These are phyloP conservation scores for Tetrahymena malaccensis DNA, from an alignment of 73 alveolate species.

Conservation along the genomic window DNA sequence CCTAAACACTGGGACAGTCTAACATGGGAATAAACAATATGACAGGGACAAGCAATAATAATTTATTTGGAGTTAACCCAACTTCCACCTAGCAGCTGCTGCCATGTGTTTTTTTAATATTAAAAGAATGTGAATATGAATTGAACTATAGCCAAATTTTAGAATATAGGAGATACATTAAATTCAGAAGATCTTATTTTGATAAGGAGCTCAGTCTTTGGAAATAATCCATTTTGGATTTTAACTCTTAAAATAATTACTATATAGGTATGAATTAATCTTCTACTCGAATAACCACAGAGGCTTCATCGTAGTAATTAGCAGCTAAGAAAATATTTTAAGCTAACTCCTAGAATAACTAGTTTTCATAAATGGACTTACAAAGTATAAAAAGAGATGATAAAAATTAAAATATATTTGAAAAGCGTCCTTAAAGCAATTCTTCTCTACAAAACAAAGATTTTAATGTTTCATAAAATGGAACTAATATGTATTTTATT, in stretches of 20 bases:
- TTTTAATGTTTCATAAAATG: background rate
- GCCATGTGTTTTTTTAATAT: background rate
- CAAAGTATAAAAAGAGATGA: background rate
- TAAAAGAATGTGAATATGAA: background rate
- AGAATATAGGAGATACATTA: background rate
- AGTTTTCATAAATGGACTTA: background rate
- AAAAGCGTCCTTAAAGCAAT: background rate
- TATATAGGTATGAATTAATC: background rate
- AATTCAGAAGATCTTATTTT: background rate
- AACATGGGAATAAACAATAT: background rate
- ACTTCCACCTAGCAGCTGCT: background rate
- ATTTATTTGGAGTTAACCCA: background rate
- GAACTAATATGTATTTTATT: background rate
- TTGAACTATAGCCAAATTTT: background rate
- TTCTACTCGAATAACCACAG: background rate
- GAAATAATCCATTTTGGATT: background rate
- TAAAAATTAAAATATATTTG: background rate
- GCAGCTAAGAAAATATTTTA: background rate
- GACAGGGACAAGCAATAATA: background rate
- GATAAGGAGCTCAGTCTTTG: background rate
- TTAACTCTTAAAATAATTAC: background rate
- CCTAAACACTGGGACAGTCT: background rate
- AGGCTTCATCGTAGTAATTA: background rate
- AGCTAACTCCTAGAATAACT: background rate
- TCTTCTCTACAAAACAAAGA: background rate